Conservation (phyloP, 345 rosid species). For the Eucalyptus sideroxylon region DNA sequence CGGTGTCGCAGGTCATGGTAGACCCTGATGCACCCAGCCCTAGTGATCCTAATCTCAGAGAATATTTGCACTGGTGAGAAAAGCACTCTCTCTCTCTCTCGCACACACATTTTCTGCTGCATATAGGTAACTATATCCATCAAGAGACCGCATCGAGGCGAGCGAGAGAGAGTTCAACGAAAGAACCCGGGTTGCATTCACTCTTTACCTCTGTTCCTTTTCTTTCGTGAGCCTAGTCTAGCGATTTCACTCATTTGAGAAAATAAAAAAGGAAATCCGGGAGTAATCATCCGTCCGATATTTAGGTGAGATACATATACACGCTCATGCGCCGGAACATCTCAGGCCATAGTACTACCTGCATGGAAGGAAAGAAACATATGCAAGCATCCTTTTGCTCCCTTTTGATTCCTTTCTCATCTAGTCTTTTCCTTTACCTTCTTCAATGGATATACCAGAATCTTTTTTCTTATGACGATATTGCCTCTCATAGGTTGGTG, state of each 20-base stretch:
- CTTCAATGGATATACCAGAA: neutral
- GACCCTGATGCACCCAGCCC: constrained; percentile 81
- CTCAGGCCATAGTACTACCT: neutral
- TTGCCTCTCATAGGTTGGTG: constrained; percentile 35
- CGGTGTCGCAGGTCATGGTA: constrained; percentile 41
- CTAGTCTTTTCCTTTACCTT: neutral
- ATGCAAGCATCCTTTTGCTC: neutral
- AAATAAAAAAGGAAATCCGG: neutral
- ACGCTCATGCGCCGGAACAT: neutral
- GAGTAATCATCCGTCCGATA: neutral
- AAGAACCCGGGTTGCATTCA: neutral
- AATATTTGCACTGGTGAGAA: constrained; percentile 54
- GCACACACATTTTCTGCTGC: neutral
- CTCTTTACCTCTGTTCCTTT: neutral
- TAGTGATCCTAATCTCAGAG: constrained; percentile 45
- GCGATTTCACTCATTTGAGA: neutral
- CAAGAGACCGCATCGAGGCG: neutral
- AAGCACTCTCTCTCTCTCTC: neutral
- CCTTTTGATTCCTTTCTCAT: neutral
- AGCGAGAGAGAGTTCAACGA: neutral
- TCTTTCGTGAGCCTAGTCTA: neutral
- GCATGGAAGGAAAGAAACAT: neutral
- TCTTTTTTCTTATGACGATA: neutral
- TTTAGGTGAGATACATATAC: neutral
- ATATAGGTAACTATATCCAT: neutral